These are phyloP conservation scores for Sindora glabra DNA, from an alignment of 306 rosid genomes.

Conservation along the genomic window DNA sequence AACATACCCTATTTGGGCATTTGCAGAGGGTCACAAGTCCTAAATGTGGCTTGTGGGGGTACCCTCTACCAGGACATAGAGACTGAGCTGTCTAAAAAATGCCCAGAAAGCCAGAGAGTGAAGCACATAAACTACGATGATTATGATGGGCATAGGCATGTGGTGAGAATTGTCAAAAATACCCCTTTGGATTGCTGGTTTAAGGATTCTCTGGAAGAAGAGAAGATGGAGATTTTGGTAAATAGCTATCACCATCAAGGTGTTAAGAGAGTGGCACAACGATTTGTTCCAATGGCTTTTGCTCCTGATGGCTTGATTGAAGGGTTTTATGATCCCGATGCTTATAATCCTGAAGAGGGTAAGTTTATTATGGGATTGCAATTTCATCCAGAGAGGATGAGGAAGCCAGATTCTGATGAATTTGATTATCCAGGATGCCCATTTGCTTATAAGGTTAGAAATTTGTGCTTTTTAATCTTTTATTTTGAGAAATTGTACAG, in stretches of 20 bases:
- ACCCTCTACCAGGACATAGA: constrained; percentile 70
- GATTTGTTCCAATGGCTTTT: constrained; percentile 82
- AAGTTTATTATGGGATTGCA: constrained; percentile 95
- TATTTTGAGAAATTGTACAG: too few species aligned
- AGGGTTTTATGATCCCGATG: constrained; percentile 87
- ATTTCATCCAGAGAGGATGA: constrained; percentile 92
- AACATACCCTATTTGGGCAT: constrained; percentile 92
- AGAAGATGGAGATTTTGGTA: constrained; percentile 53
- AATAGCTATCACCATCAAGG: constrained; percentile 98
- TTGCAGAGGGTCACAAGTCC: constrained; percentile 80
- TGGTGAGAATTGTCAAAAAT: constrained; percentile 47
- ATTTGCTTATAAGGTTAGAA: constrained; percentile 62
- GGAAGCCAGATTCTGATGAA: constrained; percentile 60
- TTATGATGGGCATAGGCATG: constrained; percentile 89
- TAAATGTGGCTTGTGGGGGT: constrained; percentile 93
- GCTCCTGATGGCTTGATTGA: constrained; percentile 77
- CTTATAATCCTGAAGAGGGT: constrained; percentile 82
- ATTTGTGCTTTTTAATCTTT: not conserved
- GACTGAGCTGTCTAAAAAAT: constrained; percentile 43
- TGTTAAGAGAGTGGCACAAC: constrained; percentile 70
- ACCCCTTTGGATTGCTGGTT: constrained; percentile 88
- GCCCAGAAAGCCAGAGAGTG: constrained; percentile 32
- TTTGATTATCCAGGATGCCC: constrained; percentile 92
- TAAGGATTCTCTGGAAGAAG: constrained; percentile 51
- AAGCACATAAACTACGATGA: constrained; percentile 66